Conservation (phyloP, 257 asterid genomes). For the Solanum ossicruentum region DNA sequence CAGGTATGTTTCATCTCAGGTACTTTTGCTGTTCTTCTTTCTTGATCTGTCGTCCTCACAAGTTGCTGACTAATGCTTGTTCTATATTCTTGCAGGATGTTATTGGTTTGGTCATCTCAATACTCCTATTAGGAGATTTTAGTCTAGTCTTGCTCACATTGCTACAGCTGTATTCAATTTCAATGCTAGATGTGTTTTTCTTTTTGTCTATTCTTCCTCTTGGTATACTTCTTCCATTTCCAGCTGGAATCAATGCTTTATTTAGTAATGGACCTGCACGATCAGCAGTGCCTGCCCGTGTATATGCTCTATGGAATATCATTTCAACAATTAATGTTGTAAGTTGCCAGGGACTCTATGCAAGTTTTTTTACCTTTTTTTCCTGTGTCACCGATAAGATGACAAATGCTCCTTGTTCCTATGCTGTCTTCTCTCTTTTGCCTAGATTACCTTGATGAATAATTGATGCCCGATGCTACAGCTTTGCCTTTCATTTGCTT, state of each 20-base stretch:
- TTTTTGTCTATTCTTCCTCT: conserved; percentile 68
- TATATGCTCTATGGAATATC: conserved; percentile 77
- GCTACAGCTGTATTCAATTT: conserved; percentile 75
- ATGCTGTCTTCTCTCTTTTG: neutral
- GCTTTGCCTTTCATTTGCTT: neutral
- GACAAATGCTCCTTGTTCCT: neutral
- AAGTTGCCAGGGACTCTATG: conserved; percentile 20
- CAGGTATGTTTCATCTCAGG: conserved; percentile 34
- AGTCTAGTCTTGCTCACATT: conserved; percentile 75
- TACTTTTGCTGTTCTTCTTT: neutral
- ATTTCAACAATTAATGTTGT: conserved; percentile 70
- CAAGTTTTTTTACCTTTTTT: neutral
- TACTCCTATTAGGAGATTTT: conserved; percentile 80
- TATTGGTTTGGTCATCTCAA: conserved; percentile 68
- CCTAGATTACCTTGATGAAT: neutral
- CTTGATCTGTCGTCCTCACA: neutral
- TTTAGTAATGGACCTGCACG: conserved; percentile 81
- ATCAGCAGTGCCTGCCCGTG: conserved; percentile 78
- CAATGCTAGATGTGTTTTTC: conserved; percentile 46
- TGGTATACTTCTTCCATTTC: conserved; percentile 78
- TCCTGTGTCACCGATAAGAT: neutral
- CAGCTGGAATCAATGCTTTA: conserved; percentile 78
- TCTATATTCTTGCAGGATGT: conserved; percentile 53
- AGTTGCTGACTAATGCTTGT: neutral
- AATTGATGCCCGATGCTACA: neutral